Evolutionary conservation across 306 rosid species (phyloP), one percentile per base, ranked within the genome.

Genomic region (Boehmeria nivea): DNA sequence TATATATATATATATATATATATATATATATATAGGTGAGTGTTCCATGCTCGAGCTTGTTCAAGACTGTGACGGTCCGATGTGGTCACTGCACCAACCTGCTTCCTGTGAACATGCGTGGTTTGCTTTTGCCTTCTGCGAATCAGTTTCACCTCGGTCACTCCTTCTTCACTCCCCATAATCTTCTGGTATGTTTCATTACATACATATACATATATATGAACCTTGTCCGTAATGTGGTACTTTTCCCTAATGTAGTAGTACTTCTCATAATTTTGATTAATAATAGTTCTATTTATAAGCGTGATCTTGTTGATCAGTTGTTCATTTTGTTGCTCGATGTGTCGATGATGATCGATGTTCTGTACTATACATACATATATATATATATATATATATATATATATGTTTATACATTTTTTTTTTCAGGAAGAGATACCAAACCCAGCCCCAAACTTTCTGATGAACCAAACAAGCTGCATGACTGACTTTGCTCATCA

Each of bases 51-150:
- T 79, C 91, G 5, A 90, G 95, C 64, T 84, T 90, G 91, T 90
- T 90, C 78, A 86, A 84, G 76, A 86, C 97, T 0, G 95, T 90
- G 3, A 90, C 97, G n/a, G 97, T 90, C 7, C 59, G 97, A 72
- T 90, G 97, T 42, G 97, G 97, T 15, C 97, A 90, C 76, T 90
- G 97, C 88, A 86, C 94, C 64, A 90, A 81, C 60, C 91, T 90
- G 22, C 76, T 90, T 20, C 97, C 97, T 0, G 94, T 89, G 40
- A 89, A 86, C 85, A 79, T 89, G 89, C 82, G 97, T 1, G 97
- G 76, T 15, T 53, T 86, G 74, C 94, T 90, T 66, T 69, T 90
- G 63, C 94, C 94, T n/a, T 74, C 95, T 3, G 26, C 94, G 3
- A 80, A 81, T 61, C 97, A 90, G 63, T 86, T 86, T 69, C 95